Evolutionary conservation across 768 basidiomycete genomes (phyloP).

Genomic region (Boletus tomentosulus): DNA sequence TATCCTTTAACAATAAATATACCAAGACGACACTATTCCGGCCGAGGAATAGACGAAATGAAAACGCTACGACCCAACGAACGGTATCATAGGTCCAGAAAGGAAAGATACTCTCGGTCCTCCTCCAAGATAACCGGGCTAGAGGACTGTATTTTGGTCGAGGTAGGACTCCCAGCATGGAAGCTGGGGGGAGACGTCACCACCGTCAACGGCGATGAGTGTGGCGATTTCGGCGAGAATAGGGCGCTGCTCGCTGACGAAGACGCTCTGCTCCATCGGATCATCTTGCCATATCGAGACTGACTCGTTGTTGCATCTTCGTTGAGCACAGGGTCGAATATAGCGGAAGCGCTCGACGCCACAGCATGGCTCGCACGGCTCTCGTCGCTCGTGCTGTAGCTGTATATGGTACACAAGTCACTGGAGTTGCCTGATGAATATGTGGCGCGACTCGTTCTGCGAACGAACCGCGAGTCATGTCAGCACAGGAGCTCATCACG

Average conservation of each 20-base stretch:
- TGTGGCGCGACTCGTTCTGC: constrained; percentile 11
- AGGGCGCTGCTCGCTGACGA: not conserved
- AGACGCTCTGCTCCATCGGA: constrained; percentile 1
- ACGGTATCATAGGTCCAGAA: constrained; percentile 16
- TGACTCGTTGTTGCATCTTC: not conserved
- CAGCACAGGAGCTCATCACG: not conserved
- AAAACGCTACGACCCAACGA: not conserved
- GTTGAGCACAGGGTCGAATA: not conserved
- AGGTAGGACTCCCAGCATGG: not conserved
- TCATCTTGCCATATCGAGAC: not conserved
- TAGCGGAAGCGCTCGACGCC: constrained; percentile 3
- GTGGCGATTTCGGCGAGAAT: not conserved
- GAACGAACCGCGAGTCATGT: not conserved
- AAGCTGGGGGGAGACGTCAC: not conserved
- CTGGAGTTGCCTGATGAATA: constrained; percentile 12
- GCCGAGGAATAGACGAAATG: not conserved
- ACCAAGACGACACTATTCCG: not conserved
- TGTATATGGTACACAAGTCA: not conserved
- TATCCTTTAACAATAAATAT: not conserved
- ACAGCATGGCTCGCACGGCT: not conserved
- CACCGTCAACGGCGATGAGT: not conserved
- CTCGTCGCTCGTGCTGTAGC: not conserved
- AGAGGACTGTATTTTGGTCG: not conserved
- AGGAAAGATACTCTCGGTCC: constrained; percentile 22
- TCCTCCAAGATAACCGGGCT: constrained; percentile 10